phyloP scores from a whole-genome alignment of 306 rosid genomes.

The Geum urbanum region DNA sequence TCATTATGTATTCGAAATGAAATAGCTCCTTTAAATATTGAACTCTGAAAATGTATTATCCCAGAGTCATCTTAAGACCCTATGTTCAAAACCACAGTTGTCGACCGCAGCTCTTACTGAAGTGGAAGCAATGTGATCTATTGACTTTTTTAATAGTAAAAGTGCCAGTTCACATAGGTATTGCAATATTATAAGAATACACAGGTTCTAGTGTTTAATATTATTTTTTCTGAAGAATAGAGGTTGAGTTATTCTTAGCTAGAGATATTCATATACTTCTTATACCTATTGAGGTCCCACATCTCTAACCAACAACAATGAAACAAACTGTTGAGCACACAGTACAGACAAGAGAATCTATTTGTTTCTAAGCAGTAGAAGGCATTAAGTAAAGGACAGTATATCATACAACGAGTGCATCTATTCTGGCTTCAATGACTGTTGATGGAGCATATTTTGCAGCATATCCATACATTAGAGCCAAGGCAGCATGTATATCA shows the following conservation, averaged over 20 bases:
- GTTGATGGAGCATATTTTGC: conserved; percentile 97
- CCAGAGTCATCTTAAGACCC: neutral
- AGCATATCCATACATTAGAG: conserved; percentile 97
- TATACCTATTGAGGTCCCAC: neutral
- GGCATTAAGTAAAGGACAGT: conserved; percentile 22
- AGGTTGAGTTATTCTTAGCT: neutral
- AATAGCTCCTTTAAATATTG: neutral
- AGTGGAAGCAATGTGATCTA: neutral
- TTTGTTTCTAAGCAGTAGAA: neutral
- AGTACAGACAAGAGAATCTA: neutral
- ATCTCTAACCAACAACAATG: neutral
- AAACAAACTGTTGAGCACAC: neutral
- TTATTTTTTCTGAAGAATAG: too few relatives aligned
- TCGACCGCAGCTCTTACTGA: neutral
- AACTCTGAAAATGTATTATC: neutral
- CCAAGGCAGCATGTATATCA: conserved; percentile 97
- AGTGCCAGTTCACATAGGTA: neutral
- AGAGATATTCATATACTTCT: neutral
- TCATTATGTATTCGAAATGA: neutral
- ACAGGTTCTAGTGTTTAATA: too few relatives aligned
- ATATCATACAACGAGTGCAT: conserved; percentile 88
- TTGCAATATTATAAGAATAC: neutral
- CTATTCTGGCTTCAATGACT: conserved; percentile 96
- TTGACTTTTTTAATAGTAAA: neutral
- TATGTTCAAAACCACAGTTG: neutral